Conservation (phyloP, 192 early-diverging fungal species). For the Phlyctochytrium bullatum region DNA sequence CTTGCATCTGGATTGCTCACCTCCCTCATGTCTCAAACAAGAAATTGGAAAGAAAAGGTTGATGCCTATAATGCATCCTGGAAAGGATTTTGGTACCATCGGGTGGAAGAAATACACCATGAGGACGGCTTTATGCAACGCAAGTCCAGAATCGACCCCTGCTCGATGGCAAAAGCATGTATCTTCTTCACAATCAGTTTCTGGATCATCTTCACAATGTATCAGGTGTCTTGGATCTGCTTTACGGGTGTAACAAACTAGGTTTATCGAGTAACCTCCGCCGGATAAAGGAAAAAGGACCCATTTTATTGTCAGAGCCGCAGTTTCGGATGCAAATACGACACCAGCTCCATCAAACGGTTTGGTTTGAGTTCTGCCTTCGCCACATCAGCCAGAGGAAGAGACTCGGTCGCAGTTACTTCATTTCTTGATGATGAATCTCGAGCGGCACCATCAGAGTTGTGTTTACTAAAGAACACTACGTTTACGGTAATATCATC, state of each 20-base stretch:
- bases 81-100: slow-evolving; percentile 2
- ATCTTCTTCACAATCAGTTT: not conserved
- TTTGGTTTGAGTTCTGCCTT: not conserved
- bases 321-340: not conserved
- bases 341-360: not conserved
- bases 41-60: too few relatives aligned
- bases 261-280: not conserved
- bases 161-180: not conserved
- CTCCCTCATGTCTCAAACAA: too few relatives aligned
- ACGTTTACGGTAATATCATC: slow-evolving; percentile 53
- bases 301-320: not conserved
- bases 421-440: not conserved
- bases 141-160: not conserved
- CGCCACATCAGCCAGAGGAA: not conserved
- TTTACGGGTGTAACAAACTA: not conserved
- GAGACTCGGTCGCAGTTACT: not conserved
- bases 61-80: too few relatives aligned
- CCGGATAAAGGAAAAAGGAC: not conserved
- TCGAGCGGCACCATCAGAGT: not conserved
- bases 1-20: too few relatives aligned
- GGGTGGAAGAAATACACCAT: not conserved
- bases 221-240: not conserved
- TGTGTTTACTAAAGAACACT: slow-evolving; percentile 32
- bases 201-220: not conserved
- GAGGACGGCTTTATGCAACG: not conserved